Base-by-base conservation (phyloP, 352 stramenopile species). In the Pythium diclinum region DNA sequence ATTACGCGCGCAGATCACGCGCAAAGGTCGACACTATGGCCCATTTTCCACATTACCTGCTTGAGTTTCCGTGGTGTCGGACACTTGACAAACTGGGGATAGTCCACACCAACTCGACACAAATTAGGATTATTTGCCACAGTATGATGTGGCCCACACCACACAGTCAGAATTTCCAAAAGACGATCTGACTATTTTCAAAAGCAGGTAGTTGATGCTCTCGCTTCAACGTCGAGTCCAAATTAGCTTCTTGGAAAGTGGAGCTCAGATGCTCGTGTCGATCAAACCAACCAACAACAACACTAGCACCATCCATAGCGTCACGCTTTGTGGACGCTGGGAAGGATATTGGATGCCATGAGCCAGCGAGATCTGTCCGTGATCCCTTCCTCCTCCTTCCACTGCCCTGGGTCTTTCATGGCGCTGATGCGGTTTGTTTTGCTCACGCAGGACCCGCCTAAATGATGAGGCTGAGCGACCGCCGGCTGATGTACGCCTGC, bases 401-500 rank as follows among this genome's bases (percentile, higher is more conserved):
- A 10, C n/a, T 51, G 44, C 8, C 17, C 7, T 23, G 28, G 28
- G n/a, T 5, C 42, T 49, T 49, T 49, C 1, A 49, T 38, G 11
- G 11, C 11, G 21, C 40, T 9, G 14, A 47, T 49, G 5, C 42
- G 17, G 6, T 23, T 19, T 21, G 42, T 23, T 16, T 51, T 47
- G 16, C 40, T 23, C 40, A 47, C 17, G 40, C 17, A 46, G 52
- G 1, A 47, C 7, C 3, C 25, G 40, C 11, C 9, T 8, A 21
- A 19, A 13, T 9, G 63, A 71, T 11, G 65, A 65, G 10, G 65
- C 49, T 4, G 74, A 84, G 51, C 63, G 73, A 34, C 76, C 79
- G 42, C 58, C 69, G 8, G 42, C 63, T 5, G 81, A 88, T 32
- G 76, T 88, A 47, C 74, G 65, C 23, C 55, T 53, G 23, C 75